A percentile compares a stretch with the other conserved stretches of the same genome.
Evolutionary conservation across 1,284 basidiomycete genomes (phyloP).

Genomic region (Pisolithus thermaeus): DNA sequence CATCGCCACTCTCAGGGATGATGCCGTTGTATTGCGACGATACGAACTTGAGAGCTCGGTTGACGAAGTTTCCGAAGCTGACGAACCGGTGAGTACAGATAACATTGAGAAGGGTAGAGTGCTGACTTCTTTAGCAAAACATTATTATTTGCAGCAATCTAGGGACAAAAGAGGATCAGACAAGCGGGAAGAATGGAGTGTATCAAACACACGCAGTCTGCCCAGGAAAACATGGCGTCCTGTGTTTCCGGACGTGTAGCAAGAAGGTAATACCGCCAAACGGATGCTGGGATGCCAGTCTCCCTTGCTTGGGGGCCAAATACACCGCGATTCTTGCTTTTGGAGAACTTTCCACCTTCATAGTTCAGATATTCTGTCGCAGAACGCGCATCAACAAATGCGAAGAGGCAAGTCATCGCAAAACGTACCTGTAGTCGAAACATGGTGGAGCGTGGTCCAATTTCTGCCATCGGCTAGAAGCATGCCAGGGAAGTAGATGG

Average conservation of each 20-base stretch:
- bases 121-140: conserved; percentile 88
- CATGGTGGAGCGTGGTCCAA: conserved; percentile 94
- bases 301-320: conserved; percentile 95
- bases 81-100: conserved; percentile 4
- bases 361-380: conserved; percentile 92
- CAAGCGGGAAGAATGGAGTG: background rate
- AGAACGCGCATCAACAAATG: conserved; percentile 2
- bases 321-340: conserved; percentile 94
- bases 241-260: conserved; percentile 91
- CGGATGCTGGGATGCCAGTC: conserved; percentile 87
- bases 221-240: conserved; percentile 97
- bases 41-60: conserved; percentile 90
- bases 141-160: conserved; percentile 92
- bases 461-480: conserved; percentile 84
- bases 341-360: conserved; percentile 98
- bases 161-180: background rate
- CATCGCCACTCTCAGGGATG: conserved; percentile 74
- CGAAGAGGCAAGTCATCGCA: background rate
- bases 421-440: conserved; percentile 83
- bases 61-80: conserved; percentile 97
- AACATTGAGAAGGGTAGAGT: background rate
- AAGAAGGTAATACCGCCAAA: conserved; percentile 97
- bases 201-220: conserved; percentile 66
- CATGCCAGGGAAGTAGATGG: conserved; percentile 91
- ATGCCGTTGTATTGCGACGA: conserved; percentile 80